Percentiles rank a stretch among this genome's conserved stretches.
Evolutionary conservation across 1,139 yeast species (phyloP).

Genomic region (Nakaseomyces kungkrabaensis): DNA sequence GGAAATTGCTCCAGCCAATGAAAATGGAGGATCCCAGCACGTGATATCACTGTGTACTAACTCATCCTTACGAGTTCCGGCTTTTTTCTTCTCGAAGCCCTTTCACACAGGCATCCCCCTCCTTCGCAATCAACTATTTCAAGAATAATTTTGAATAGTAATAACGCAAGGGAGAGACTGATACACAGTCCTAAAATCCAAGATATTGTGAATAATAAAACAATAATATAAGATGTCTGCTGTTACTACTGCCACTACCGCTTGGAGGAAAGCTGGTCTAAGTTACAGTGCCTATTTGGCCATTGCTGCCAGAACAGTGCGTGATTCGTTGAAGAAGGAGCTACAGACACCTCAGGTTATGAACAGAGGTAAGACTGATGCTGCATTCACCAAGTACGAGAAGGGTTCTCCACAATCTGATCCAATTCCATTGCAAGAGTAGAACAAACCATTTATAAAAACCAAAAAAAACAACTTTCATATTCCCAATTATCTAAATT

Average conservation of each 20-base stretch:
- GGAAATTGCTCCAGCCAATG: not conserved
- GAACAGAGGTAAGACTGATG: slow-evolving; percentile 64
- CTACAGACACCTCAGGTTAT: slow-evolving; percentile 63
- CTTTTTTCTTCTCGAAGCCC: too few relatives aligned
- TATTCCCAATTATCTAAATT: not conserved
- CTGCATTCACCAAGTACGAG: slow-evolving; percentile 60
- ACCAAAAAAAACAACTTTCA: not conserved
- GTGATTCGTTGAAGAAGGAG: slow-evolving; percentile 85
- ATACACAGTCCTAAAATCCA: too few relatives aligned
- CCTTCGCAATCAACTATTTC: too few relatives aligned
- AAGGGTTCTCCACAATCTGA: slow-evolving; percentile 46
- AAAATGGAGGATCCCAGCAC: not conserved
- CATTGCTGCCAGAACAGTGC: slow-evolving; percentile 81
- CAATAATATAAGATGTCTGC: not conserved
- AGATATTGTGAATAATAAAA: not conserved
- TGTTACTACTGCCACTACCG: slow-evolving; percentile 39
- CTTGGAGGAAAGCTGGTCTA: slow-evolving; percentile 81
- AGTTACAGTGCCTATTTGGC: slow-evolving; percentile 83
- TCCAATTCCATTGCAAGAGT: slow-evolving; percentile 29
- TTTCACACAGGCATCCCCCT: too few relatives aligned
- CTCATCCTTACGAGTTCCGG: not conserved
- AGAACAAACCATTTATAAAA: not conserved
- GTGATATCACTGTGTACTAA: not conserved
- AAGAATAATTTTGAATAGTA: too few relatives aligned
- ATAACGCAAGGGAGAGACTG: too few relatives aligned